phyloP scores from a whole-genome alignment of 176 grass and related monocot species.

The Oryza nivara region DNA sequence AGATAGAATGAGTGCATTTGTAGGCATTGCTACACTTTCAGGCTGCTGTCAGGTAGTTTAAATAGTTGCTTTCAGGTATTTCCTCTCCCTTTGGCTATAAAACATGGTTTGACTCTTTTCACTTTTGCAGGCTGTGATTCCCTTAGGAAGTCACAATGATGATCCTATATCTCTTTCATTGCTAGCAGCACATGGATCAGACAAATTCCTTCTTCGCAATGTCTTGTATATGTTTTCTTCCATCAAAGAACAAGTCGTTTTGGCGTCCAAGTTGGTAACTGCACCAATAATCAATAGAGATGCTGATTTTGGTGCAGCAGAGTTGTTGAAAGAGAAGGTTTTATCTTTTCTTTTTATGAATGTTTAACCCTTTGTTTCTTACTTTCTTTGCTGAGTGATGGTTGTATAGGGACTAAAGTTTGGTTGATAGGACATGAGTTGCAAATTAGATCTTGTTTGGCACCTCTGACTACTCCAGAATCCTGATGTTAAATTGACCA shows the following conservation, averaged over 20 bases:
- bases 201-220: constrained; percentile 80
- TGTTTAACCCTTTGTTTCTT: constrained; percentile 23
- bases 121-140: constrained; percentile 75
- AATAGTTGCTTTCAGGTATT: constrained; percentile 27
- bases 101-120: constrained; percentile 8
- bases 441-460: neutral
- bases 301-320: constrained; percentile 55
- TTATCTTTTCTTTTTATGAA: constrained; percentile 14
- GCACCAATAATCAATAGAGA: constrained; percentile 55
- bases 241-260: constrained; percentile 74
- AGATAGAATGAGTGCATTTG: constrained; percentile 71
- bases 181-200: constrained; percentile 81
- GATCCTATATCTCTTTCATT: constrained; percentile 83
- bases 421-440: constrained; percentile 20
- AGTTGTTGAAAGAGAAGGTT: constrained; percentile 96
- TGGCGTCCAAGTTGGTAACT: constrained; percentile 67
- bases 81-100: constrained; percentile 5
- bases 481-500: constrained; percentile 18
- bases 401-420: constrained; percentile 9
- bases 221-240: constrained; percentile 68
- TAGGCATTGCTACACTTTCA: constrained; percentile 83
- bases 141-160: constrained; percentile 72
- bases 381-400: neutral
- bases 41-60: constrained; percentile 88
- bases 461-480: neutral